A percentile compares a stretch with the other conserved stretches of the same genome.
phyloP scores from a whole-genome alignment of 768 basidiomycete genomes.

The Kwoniella sp. region DNA sequence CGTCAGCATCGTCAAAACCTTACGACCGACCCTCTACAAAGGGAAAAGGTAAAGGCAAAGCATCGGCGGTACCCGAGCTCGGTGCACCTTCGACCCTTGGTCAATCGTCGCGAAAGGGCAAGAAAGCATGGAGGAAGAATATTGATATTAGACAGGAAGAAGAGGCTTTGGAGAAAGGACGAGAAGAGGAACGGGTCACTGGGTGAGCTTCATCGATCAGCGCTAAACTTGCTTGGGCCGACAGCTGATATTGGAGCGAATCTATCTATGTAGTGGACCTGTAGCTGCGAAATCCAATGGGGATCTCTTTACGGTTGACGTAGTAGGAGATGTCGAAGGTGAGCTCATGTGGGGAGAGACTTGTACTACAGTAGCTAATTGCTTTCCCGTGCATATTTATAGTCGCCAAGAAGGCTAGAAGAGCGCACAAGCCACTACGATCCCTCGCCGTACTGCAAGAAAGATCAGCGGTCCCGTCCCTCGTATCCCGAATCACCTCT shows the following conservation, averaged over 20 bases:
- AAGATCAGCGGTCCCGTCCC: conserved; percentile 84
- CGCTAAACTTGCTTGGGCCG: neutral
- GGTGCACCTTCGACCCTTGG: conserved; percentile 57
- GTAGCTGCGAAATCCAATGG: conserved; percentile 57
- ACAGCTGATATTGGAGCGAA: neutral
- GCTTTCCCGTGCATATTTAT: no score
- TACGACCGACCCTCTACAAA: conserved; percentile 18
- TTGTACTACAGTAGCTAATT: no score
- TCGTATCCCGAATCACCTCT: conserved; percentile 60
- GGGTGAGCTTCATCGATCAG: conserved; percentile 62
- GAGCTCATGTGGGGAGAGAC: conserved; percentile 46
- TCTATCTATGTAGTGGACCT: conserved; percentile 2
- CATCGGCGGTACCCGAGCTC: conserved; percentile 11
- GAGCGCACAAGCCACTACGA: conserved; percentile 47
- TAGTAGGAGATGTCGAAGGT: conserved; percentile 76
- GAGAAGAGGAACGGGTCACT: conserved; percentile 76
- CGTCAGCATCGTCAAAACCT: conserved; percentile 8
- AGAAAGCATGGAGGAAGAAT: conserved; percentile 90
- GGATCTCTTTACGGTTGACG: conserved; percentile 79
- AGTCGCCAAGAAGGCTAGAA: conserved; percentile 50
- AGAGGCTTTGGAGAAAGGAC: conserved; percentile 69
- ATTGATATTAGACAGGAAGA: conserved; percentile 82
- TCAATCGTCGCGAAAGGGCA: conserved; percentile 84
- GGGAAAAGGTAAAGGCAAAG: conserved; percentile 22
- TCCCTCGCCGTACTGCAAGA: conserved; percentile 79